A percentile compares a stretch with the other conserved stretches of the same genome.
These are phyloP conservation scores for Gilbertella persicaria DNA, from an alignment of 371 early-diverging fungal species.

Conservation along the genomic window DNA sequence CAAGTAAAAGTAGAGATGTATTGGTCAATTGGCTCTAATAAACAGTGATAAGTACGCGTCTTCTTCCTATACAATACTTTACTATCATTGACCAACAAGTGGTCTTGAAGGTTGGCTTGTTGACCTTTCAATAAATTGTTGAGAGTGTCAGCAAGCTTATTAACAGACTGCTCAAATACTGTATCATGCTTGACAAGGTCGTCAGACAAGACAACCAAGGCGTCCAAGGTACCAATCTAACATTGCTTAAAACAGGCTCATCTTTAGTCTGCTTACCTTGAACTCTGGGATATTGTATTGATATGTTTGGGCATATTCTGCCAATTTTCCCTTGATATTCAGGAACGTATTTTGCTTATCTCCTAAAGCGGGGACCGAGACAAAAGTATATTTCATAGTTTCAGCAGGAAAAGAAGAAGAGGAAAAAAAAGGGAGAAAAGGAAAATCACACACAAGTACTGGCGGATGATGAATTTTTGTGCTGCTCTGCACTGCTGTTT, in stretches of 20 bases:
- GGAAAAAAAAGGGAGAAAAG: not conserved
- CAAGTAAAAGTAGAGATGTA: constrained; percentile 87
- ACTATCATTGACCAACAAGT: constrained; percentile 85
- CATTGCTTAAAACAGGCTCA: too few relatives aligned
- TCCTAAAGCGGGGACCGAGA: constrained; percentile 54
- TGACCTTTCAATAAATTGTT: constrained; percentile 58
- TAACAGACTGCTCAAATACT: constrained; percentile 69
- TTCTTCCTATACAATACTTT: constrained; percentile 18
- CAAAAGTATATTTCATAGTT: constrained; percentile 51
- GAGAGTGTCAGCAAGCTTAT: constrained; percentile 84
- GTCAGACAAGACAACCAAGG: constrained; percentile 88
- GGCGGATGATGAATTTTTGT: too few relatives aligned
- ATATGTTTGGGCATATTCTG: constrained; percentile 44
- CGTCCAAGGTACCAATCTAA: constrained; percentile 94
- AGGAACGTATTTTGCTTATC: constrained; percentile 47
- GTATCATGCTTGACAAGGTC: constrained; percentile 88
- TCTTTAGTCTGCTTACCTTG: constrained; percentile 37
- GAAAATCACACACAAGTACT: not conserved
- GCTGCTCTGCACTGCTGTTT: too few relatives aligned
- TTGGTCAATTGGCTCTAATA: constrained; percentile 76
- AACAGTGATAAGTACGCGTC: constrained; percentile 1
- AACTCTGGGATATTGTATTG: constrained; percentile 53
- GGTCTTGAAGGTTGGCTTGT: constrained; percentile 40
- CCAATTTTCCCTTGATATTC: constrained; percentile 45
- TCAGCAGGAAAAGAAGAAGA: not conserved